Base-by-base conservation (phyloP, 2,329 filamentous ascomycete genomes). In the Arachnomyces sp. region DNA sequence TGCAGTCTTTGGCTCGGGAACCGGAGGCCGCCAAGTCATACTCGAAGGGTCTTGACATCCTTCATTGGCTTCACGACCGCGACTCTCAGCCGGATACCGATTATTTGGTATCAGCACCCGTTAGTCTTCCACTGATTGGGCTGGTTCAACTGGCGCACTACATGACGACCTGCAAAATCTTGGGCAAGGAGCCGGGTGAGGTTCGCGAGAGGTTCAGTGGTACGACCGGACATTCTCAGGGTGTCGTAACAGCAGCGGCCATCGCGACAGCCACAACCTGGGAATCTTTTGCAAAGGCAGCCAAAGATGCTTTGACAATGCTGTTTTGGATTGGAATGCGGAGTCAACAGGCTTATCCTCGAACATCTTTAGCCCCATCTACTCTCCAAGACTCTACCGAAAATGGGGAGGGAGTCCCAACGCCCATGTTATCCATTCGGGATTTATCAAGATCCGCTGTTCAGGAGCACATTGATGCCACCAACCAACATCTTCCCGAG, bases 251-350 rank as follows among this genome's bases (percentile, higher is more conserved):
- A 46, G 92, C 92, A 16, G 88, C 90, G 21, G 86, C 86, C 16
- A 94, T 92, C 44, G 85, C 93, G 2, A 86, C 90, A 4, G 86
- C 89, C 3, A 84, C 86, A 51, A 88, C 84, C 18, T 98, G 92
- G 92, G 88, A 95, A 47, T 86, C 86, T 1, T 98, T 92, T 62
- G 79, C 84, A 50, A 81, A 85, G 56, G 79, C 86, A 40, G 78
- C 87, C 40, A 82, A 75, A 54, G 81, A 86, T 52, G 85, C 90
- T 2, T 72, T 98, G 48, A 92, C 86, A 21, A 86, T 95, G 56
- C 82, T 98, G 21, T 98, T 98, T 74, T 98, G 92, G 92, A 95
- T 98, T 52, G 92, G 93, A 60, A 82, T 90, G 45, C 84, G 92
- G 57, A 95, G 90, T 64, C 92, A 98, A 65, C 92, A 98, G 66